phyloP scores from a whole-genome alignment of 2,329 filamentous ascomycete genomes.

The Endocalyx cinctus region DNA sequence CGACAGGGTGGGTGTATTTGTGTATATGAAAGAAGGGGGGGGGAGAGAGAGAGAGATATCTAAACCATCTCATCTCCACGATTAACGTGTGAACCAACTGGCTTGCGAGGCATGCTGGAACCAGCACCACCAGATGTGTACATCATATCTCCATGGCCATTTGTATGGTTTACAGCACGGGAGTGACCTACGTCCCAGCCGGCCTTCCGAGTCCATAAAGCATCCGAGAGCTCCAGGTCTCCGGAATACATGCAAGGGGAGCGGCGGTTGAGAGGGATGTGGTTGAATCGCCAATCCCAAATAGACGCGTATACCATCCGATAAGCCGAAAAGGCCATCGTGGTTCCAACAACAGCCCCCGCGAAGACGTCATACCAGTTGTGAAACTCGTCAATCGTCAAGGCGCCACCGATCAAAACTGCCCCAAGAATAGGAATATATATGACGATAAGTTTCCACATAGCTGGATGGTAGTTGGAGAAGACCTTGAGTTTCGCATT shows the following conservation, averaged over 20 bases:
- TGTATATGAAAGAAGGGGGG: no score
- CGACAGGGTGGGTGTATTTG: no score
- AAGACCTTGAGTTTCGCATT: conserved; percentile 77
- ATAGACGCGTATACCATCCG: conserved; percentile 63
- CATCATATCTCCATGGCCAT: conserved; percentile 7
- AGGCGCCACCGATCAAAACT: conserved; percentile 60
- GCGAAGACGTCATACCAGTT: conserved; percentile 72
- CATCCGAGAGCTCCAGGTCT: conserved; percentile 45
- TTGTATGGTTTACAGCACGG: conserved; percentile 24
- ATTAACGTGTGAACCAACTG: conserved; percentile 12
- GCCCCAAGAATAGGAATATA: conserved; percentile 66
- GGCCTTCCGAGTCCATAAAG: conserved; percentile 54
- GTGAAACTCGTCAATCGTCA: conserved; percentile 71
- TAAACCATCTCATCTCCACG: conserved; percentile 24
- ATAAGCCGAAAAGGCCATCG: conserved; percentile 61
- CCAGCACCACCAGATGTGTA: conserved; percentile 3
- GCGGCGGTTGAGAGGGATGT: conserved; percentile 59
- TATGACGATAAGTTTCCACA: conserved; percentile 67
- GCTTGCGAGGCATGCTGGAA: conserved; percentile 15
- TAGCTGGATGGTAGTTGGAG: conserved; percentile 64
- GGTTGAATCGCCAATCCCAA: conserved; percentile 64
- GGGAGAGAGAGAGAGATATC: no score
- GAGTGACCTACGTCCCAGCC: conserved; percentile 51
- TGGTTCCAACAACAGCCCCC: conserved; percentile 59
- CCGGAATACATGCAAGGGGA: conserved; percentile 47